Base-by-base conservation (phyloP, 768 basidiomycete genomes). In the Kwoniella dendrophila region DNA sequence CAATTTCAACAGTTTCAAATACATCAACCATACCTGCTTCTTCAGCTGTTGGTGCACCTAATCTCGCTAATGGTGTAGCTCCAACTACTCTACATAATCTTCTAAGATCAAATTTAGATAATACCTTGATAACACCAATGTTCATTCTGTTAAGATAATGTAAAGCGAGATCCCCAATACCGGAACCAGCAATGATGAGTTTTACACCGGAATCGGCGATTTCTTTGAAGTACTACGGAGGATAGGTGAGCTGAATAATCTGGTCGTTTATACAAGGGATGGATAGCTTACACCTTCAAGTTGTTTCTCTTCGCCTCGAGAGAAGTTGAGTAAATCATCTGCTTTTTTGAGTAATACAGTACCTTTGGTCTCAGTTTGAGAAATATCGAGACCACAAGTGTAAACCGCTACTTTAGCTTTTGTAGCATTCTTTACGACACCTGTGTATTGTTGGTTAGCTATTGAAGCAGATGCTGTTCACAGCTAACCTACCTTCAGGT, bases 321-420 rank as follows among this genome's bases (percentile, higher is more conserved):
- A 93, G 74, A 99, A 99, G 82, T 96, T 93, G 67, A 99, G 84
- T 87, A 99, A 90, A 77, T 99, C 95, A 47, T 95, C 88, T 8
- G 93, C 91, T 76, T 86, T 97, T 78, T 93, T 91, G 71, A 99
- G 85, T 48, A 99, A 84, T 11, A 98, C 96, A 7, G 96, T 99
- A 52, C 96, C 96, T 79, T 99, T 99, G 18, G 96, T 99, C 80
- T 99, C 96, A 4, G 96, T 98, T 80, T 98, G 95, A 2, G 94
- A 86, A 59, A 91, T 85, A 76, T 98, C 96, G 62, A 99, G 83
- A 1, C 90, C 88, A 64, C 87, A 90, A 0, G 95, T 98, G 82
- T 89, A 99, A 59, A 99, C 90, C 2, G 90, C 95, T 33, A 99
- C 95, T 81, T 98, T 98, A 47, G 88, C 91, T 71, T 87, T 88